Base-by-base conservation (phyloP, 805 yeast species). In the Wickerhamiella qilinensis region DNA sequence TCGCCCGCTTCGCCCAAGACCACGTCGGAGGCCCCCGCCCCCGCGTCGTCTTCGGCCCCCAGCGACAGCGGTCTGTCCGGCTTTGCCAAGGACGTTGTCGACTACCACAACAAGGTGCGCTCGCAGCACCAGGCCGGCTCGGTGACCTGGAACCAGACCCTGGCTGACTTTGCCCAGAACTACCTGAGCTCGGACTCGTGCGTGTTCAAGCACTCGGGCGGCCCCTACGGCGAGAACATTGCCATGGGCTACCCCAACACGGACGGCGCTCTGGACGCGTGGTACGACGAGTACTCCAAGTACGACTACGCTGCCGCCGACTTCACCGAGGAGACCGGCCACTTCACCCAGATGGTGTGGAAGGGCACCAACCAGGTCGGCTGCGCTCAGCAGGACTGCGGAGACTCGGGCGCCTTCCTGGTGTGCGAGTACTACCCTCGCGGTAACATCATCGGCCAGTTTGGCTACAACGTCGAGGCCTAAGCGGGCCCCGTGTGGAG, bases 281-380 rank as follows among this genome's bases (percentile, higher is more conserved):
- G 88, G 88, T 80, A 78, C 60, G 60, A 67, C 47, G 88, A 79
- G 59, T 66, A 77, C 38, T 42, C 50, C 37, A 35, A 53, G 3
- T 77, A 75, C 60, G 59, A 68, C 52, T 73, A 66, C 58, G 52
- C 65, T 20, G 62, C 60, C 45, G 73, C 75, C 24, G 59, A 56
- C 12, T 69, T 39, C 50, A 49, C 64, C 29, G 58, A 50, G 28
- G 46, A 57, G n/a, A 73, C 84, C 35, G 86, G 86, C 37, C 93
- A 82, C 59, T 82, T 79, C 61, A 78, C 88, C 16, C 88, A 79
- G 56, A 63, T 81, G 37, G 70, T 81, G 25, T 81, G 93, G 93
- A 68, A 67, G 50, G 55, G 60, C 29, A 63, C 81, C 25, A 62
- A 71, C 14, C 51, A 62, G 46, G 45, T 81, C 17, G 93, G 91